Evolutionary conservation across 176 grass and related monocot genomes (phyloP).

Genomic region (Aegilops bicornis): DNA sequence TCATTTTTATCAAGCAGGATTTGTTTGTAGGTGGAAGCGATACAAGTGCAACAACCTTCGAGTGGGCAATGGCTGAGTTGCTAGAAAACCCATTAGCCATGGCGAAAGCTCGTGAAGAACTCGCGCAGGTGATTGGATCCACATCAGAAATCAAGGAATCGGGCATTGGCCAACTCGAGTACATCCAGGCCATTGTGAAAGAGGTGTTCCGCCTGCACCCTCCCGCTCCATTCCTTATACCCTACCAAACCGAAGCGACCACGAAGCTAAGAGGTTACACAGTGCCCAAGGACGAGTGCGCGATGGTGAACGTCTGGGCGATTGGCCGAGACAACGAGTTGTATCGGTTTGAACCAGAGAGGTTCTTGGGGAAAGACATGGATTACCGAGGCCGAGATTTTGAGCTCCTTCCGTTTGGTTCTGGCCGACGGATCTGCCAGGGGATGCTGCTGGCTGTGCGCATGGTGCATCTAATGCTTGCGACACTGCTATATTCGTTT

Average conservation of each 20-base stretch:
- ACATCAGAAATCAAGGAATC: constrained; percentile 27
- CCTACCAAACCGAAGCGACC: background rate
- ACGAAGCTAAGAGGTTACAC: constrained; percentile 35
- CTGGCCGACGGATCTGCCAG: constrained; percentile 26
- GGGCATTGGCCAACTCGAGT: constrained; percentile 30
- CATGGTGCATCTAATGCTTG: constrained; percentile 45
- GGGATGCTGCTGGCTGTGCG: constrained; percentile 32
- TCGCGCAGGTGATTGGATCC: background rate
- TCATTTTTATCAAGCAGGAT: constrained; percentile 21
- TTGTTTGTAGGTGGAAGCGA: constrained; percentile 44
- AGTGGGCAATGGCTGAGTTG: constrained; percentile 67
- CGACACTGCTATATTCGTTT: constrained; percentile 31
- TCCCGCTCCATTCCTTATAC: constrained; percentile 33
- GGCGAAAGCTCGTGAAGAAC: constrained; percentile 36
- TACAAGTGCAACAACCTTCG: constrained; percentile 20
- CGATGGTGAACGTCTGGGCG: constrained; percentile 53
- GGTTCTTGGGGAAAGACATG: constrained; percentile 29
- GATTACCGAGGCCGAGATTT: constrained; percentile 36
- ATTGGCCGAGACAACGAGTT: constrained; percentile 20
- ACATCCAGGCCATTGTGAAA: constrained; percentile 53
- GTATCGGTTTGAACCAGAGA: constrained; percentile 35
- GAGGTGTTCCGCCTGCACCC: constrained; percentile 55
- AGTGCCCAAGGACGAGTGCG: constrained; percentile 31
- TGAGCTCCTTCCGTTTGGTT: constrained; percentile 41
- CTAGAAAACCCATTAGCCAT: constrained; percentile 39